Base-by-base conservation (phyloP, 2,329 filamentous ascomycete genomes). In the Endoconidiophora polonica region DNA sequence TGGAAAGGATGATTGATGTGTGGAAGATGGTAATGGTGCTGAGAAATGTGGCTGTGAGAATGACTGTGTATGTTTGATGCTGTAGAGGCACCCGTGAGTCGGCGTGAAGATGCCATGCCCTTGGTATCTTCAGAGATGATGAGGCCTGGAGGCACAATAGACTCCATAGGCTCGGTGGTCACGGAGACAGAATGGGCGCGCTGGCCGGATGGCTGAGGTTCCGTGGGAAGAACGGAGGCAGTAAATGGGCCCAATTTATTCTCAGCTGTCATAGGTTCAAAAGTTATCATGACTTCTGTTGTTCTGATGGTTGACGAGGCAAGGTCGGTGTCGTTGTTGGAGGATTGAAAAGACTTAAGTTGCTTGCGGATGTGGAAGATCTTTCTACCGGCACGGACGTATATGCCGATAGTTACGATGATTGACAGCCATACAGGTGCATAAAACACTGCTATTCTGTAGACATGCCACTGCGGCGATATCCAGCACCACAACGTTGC, bases 401-500 rank as follows among this genome's bases (percentile, higher is more conserved):
- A 59, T 44, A 59, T 59, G 12, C 49, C 33, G 9, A 58, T 47
- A 7, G 55, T 58, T 3, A 52, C 7, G 3, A 56, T 7, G 7
- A 55, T 55, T 24, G 54, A 50, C 12, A 55, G 42, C 59, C 78
- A 82, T 47, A 81, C 70, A 1, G 77, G 77, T 0, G 66, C 77
- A 57, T 87, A 90, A 59, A 86, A 86, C 37, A 76, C 71, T 6
- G 73, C 73, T 46, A 88, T 75, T 40, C 83, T 77, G 59, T 82
- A 74, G 53, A 76, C 70, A 52, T 81, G 76, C 72, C 79, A 85
- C 7, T 72, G 61, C 3, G 65, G 59, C 1, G 70, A 65, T 26
- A 88, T 68, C 83, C 83, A 88, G 60, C 84, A 90, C 83, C 83
- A 88, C n/a, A 87, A 64, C 2, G 72, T 74, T 20, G 83, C 83